Evolutionary conservation across 805 yeast species (phyloP).

Genomic region (Wickerhamiella bombiphila): DNA sequence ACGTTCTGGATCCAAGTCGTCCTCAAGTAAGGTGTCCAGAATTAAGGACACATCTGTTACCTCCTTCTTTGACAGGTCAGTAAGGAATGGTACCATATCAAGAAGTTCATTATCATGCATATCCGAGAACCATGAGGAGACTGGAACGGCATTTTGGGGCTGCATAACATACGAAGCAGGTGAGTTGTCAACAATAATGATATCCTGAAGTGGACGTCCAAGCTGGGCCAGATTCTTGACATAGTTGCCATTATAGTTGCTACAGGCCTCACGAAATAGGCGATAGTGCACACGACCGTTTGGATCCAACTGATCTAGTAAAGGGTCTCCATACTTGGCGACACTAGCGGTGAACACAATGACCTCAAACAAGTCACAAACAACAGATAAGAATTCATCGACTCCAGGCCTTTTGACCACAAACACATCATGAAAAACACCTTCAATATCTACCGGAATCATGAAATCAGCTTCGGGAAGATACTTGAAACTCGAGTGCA

Average conservation of each 20-base stretch:
- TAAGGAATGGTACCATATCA: slow-evolving; percentile 80
- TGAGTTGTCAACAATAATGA: slow-evolving; percentile 88
- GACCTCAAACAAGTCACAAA: slow-evolving; percentile 80
- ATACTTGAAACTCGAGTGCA: slow-evolving; percentile 87
- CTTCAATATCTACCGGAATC: slow-evolving; percentile 92
- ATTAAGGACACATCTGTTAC: slow-evolving; percentile 81
- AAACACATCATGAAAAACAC: slow-evolving; percentile 82
- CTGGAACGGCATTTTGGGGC: slow-evolving; percentile 95
- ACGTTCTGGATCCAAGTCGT: slow-evolving; percentile 5
- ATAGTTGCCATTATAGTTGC: slow-evolving; percentile 84
- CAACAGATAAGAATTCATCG: slow-evolving; percentile 72
- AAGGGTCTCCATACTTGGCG: slow-evolving; percentile 88
- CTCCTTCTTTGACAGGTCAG: slow-evolving; percentile 56
- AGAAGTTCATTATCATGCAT: slow-evolving; percentile 90
- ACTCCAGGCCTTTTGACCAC: slow-evolving; percentile 97
- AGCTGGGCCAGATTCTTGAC: slow-evolving; percentile 87
- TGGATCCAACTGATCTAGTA: slow-evolving; percentile 76
- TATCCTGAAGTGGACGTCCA: slow-evolving; percentile 77
- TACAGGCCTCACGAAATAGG: slow-evolving; percentile 86
- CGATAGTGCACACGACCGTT: slow-evolving; percentile 71
- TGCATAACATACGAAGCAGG: slow-evolving; percentile 97
- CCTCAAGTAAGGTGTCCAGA: slow-evolving; percentile 33
- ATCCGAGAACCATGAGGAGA: slow-evolving; percentile 96
- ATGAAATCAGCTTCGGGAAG: slow-evolving; percentile 90
- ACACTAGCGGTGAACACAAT: slow-evolving; percentile 97